Conservation (phyloP, 768 basidiomycete species). For the Kwoniella heveanensis region DNA sequence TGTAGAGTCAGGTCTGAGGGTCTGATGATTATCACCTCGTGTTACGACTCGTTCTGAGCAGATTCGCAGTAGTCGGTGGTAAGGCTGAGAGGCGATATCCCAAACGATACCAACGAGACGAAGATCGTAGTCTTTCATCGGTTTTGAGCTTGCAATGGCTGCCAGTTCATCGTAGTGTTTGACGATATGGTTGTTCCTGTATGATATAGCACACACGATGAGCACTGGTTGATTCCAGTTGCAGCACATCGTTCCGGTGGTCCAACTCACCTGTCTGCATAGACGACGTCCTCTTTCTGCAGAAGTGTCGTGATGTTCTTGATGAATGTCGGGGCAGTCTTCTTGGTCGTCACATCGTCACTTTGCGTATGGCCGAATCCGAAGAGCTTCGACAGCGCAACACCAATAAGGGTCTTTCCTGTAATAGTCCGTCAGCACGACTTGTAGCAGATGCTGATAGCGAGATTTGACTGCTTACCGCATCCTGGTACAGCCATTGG, state of each 20-base stretch:
- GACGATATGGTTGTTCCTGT: conserved; percentile 81
- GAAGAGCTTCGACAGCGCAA: conserved; percentile 78
- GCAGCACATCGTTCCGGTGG: background rate
- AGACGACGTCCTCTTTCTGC: conserved; percentile 71
- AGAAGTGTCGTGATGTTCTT: conserved; percentile 68
- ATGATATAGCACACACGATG: no score
- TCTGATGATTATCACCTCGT: conserved; percentile 83
- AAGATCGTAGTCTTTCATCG: conserved; percentile 58
- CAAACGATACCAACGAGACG: conserved; percentile 82
- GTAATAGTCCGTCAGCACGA: conserved; percentile 2
- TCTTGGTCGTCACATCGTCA: conserved; percentile 82
- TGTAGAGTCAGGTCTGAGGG: conserved; percentile 65
- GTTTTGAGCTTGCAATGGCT: conserved; percentile 59
- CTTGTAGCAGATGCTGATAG: background rate
- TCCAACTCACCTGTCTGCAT: conserved; percentile 79
- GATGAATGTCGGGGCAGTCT: conserved; percentile 68
- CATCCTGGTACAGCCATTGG: conserved; percentile 91
- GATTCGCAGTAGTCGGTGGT: conserved; percentile 68
- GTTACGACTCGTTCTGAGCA: conserved; percentile 72
- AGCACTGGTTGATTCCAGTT: background rate
- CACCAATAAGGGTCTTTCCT: conserved; percentile 85
- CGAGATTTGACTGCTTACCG: conserved; percentile 62
- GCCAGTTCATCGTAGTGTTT: conserved; percentile 77
- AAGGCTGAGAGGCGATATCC: conserved; percentile 63
- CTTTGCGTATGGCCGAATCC: conserved; percentile 89